Base-by-base conservation (phyloP, 1,139 yeast genomes). In the Debaryomyces psychrophilus region DNA sequence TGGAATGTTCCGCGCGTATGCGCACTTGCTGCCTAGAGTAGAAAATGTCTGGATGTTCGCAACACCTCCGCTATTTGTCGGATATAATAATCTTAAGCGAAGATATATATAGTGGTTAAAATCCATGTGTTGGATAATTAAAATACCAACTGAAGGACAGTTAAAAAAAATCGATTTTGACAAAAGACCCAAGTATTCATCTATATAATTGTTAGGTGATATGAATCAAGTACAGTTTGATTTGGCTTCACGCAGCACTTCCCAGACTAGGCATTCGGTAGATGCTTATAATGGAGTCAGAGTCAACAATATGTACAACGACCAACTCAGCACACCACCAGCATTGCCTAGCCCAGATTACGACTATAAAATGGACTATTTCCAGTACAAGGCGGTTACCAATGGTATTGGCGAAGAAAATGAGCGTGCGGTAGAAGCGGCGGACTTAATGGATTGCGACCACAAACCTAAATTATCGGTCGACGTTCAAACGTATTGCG, bases 271-370 rank as follows among this genome's bases (percentile, higher is more conserved):
- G n/a, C 11, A 12, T 35, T 35, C 29, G n/a, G 25, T 25, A 8
- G 26, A 33, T n/a, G 15, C 18, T 5, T 33, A 18, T 17, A 18
- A 18, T 18, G 18, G n/a, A 8, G 5, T 22, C 23, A 38, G 14
- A n/a, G n/a, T n/a, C 18, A 28, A 18, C 18, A 28, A 17, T 17
- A 17, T 28, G 17, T n/a, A 29, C 20, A 41, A 41, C 39, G 31
- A 28, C 27, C 44, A 41, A 28, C 36, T 41, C 11, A 35, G 18
- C 9, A 41, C 44, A 5, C 44, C 44, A 6, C 44, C 44, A n/a
- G 22, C 17, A 14, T n/a, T 28, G 12, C 34, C 39, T 3, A 41
- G 31, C 12, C 38, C 38, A 8, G 39, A 34, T 6, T 22, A 29
- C 8, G 38, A 41, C 31, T 33, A 27, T 27, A 31, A 39, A 11